Base-by-base conservation (phyloP, 2,329 filamentous ascomycete genomes). In the Apiospora aurea region DNA sequence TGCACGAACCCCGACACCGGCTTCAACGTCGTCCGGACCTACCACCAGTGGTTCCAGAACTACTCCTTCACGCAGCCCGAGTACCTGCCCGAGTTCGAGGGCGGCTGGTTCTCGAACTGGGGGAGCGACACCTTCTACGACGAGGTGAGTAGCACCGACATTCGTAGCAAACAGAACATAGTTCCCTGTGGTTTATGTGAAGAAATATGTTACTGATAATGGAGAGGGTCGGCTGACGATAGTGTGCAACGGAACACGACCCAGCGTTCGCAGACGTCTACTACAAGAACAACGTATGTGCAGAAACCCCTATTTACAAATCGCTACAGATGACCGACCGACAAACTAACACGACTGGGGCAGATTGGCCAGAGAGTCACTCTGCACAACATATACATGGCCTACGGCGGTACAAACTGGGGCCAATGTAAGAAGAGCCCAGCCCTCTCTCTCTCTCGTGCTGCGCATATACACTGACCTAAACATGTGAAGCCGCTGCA, bases 31-130 rank as follows among this genome's bases (percentile, higher is more conserved):
- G 82, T 87, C 2, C 83, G 86, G 16, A 88, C 83, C 6, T 90
- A 89, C 75, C 86, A 87, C 72, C 84, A 89, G 73, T 89, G 87
- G 86, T 90, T 90, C 74, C 82, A 84, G n/a, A 85, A 87, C 53
- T 87, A 87, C 71, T 87, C 87, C 0, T 85, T 79, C 67, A 87
- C 86, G 0, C 87, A 89, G 75, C 88, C 87, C 1, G 82, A 83
- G 67, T 88, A 83, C 71, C 76, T 89, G 0, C 83, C 87, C 6
- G 88, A 88, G 75, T 88, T 89, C 43, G 83, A 88, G 75, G 86
- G 85, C 4, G 87, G 87, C 0, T 88, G 81, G 74, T 88, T 88
- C 71, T 84, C 85, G n/a, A 82, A 85, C 18, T 89, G 87, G 87
- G 85, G 84, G 0, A 85, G 84, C 4, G 79, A 75, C 13, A 81